Evolutionary conservation across 441 rosid genomes (phyloP), one percentile per base, ranked within the genome.

Genomic region (Aleurites moluccanus): DNA sequence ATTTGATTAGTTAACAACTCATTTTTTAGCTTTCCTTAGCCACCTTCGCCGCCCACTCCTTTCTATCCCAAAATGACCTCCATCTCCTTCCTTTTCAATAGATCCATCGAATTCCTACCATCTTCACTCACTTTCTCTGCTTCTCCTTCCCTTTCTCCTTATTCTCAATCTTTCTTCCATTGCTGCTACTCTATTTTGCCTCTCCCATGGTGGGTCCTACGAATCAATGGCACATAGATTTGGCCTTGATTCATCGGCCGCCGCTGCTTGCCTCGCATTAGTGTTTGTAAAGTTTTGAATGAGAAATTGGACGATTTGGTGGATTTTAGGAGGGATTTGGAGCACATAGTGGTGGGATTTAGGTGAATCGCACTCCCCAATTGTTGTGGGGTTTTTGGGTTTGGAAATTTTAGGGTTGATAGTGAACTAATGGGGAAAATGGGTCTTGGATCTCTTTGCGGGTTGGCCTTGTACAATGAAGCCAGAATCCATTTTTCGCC

Each of bases 371-470:
- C 86, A 60, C 82, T 93, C 47, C 93, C 91, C 0, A 91, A 91
- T 78, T 93, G 93, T 59, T 88, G 92, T 15, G 97, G 98, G 40
- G 87, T 84, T 27, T 60, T 93, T 13, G 98, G 97, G 45, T 81
- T 88, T 66, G 93, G 81, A 59, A 78, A 77, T 62, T 93, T 91
- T 42, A 72, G 76, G 42, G 74, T 90, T 10, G 87, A 85, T 2
- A 85, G 86, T 11, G 79, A 86, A 72, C 47, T 85, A n/a, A 28
- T 85, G 49, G 93, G 89, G 11, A 52, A 47, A 83, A 84, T 33
- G 86, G 88, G 49, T 93, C 81, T 61, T 79, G 33, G 92, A 93
- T 81, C 83, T 93, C 81, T 93, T 97, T 3, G 92, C 92, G 30
- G 95, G 93, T 4, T 91, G 98, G 98, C 95, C 93, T 15, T 67